A percentile compares a stretch with the other conserved stretches of the same genome.
phyloP scores from a whole-genome alignment of 2,329 filamentous ascomycete species.

The Mollisia scopiformis region DNA sequence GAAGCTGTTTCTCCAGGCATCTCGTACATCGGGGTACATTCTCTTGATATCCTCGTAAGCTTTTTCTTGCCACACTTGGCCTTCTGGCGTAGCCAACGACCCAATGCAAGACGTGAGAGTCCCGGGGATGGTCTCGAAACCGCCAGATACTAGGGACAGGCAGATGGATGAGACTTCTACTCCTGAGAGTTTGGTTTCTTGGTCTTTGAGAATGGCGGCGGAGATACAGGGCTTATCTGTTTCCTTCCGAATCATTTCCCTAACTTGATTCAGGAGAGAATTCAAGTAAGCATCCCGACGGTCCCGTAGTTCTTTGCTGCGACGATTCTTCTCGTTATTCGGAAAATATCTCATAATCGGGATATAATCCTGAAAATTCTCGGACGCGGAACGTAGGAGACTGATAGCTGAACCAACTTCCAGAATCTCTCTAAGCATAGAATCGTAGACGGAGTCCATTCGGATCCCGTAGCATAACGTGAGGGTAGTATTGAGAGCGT shows the following conservation, averaged over 20 bases:
- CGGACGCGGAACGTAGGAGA: conserved; percentile 51
- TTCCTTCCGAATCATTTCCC: conserved; percentile 52
- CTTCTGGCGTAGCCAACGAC: conserved; percentile 49
- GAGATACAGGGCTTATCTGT: conserved; percentile 58
- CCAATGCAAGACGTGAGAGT: conserved; percentile 55
- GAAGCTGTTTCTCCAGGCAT: conserved; percentile 49
- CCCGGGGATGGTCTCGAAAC: conserved; percentile 57
- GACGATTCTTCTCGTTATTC: conserved; percentile 53
- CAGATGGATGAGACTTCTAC: conserved; percentile 58
- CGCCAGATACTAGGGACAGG: conserved; percentile 53
- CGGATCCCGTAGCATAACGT: conserved; percentile 58
- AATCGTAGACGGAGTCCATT: conserved; percentile 56
- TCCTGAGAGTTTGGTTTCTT: conserved; percentile 54
- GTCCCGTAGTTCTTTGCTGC: conserved; percentile 49
- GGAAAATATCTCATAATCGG: conserved; percentile 52
- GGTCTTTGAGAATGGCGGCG: conserved; percentile 55
- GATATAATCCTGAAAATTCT: conserved; percentile 58
- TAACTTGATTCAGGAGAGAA: conserved; percentile 51
- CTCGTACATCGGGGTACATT: conserved; percentile 46
- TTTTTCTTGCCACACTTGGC: conserved; percentile 53
- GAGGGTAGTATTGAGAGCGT: conserved; percentile 55
- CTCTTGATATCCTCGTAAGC: conserved; percentile 55
- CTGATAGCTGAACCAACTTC: conserved; percentile 55
- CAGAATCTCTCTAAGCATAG: conserved; percentile 53
- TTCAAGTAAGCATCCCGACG: conserved; percentile 53